Conservation (phyloP, 2,329 filamentous ascomycete species). For the Truncatella angustata region DNA sequence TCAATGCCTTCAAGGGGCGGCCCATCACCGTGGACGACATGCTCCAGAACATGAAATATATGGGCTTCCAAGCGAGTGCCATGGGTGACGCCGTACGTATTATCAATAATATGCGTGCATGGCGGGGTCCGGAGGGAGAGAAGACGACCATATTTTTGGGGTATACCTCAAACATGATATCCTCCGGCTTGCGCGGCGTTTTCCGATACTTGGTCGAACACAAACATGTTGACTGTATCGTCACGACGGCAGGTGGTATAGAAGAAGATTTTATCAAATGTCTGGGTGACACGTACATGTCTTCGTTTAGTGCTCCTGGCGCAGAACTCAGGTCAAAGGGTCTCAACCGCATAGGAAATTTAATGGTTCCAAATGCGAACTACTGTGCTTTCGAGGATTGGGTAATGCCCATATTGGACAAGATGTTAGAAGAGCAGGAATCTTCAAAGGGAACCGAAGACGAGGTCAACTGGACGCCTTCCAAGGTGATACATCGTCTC, state of each 20-base stretch:
- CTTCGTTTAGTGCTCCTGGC: conserved; percentile 76
- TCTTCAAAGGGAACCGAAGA: conserved; percentile 64
- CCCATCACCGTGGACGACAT: conserved; percentile 85
- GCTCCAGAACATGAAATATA: conserved; percentile 75
- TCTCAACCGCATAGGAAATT: conserved; percentile 92
- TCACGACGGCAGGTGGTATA: conserved; percentile 91
- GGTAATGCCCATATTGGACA: conserved; percentile 92
- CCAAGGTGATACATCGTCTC: conserved; percentile 83
- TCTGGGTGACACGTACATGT: conserved; percentile 88
- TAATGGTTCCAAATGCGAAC: conserved; percentile 94
- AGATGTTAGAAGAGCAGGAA: conserved; percentile 92
- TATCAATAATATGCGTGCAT: conserved; percentile 90
- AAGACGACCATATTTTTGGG: conserved; percentile 93
- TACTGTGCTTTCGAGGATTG: conserved; percentile 98
- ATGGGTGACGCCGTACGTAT: conserved; percentile 80
- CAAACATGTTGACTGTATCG: conserved; percentile 86
- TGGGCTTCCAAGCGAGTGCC: conserved; percentile 79
- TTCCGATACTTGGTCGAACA: conserved; percentile 92
- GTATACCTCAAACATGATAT: conserved; percentile 97
- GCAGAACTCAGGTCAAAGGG: conserved; percentile 78
- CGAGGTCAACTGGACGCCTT: conserved; percentile 87
- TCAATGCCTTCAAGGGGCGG: conserved; percentile 72
- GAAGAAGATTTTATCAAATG: conserved; percentile 99
- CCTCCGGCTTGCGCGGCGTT: conserved; percentile 87
- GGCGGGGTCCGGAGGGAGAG: conserved; percentile 74